Percentiles rank a stretch among this genome's conserved stretches.
Evolutionary conservation across 495 filamentous ascomycete species (phyloP).

Genomic region (Penicillium macrosclerotiorum): DNA sequence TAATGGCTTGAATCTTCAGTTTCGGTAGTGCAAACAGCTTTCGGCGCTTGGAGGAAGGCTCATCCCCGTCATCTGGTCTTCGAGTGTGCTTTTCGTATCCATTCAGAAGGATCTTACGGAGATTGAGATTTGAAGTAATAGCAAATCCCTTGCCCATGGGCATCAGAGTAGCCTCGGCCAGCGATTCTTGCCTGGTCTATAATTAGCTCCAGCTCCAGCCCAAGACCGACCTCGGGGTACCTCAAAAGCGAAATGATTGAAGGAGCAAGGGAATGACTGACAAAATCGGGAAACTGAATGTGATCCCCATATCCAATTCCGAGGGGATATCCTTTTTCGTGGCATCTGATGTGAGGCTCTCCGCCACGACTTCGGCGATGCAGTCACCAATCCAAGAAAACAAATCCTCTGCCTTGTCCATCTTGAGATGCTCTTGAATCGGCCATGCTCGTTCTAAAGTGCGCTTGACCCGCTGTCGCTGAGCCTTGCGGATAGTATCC

Average conservation of each 20-base stretch:
- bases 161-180: conserved; percentile 76
- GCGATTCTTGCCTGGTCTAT: conserved; percentile 61
- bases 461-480: conserved; percentile 52
- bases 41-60: conserved; percentile 45
- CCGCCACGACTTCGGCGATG: conserved; percentile 68
- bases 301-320: conserved; percentile 73
- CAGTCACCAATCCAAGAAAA: conserved; percentile 79
- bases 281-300: conserved; percentile 86
- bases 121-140: conserved; percentile 68
- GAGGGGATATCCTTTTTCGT: conserved; percentile 45
- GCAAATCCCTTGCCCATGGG: conserved; percentile 88
- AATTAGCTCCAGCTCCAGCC: conserved; percentile 12
- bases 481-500: conserved; percentile 46
- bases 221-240: background rate
- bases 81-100: conserved; percentile 65
- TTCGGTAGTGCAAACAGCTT: conserved; percentile 56
- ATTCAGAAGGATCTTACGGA: conserved; percentile 62
- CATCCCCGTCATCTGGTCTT: conserved; percentile 43
- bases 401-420: conserved; percentile 68
- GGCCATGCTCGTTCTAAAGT: conserved; percentile 72
- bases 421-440: conserved; percentile 76
- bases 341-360: conserved; percentile 44
- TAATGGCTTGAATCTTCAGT: conserved; percentile 71
- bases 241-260: no score
- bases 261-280: conserved; percentile 40